A percentile compares a stretch with the other conserved stretches of the same genome.
These are phyloP conservation scores for Capsicum baccatum DNA, from an alignment of 257 asterid species.

Conservation along the genomic window DNA sequence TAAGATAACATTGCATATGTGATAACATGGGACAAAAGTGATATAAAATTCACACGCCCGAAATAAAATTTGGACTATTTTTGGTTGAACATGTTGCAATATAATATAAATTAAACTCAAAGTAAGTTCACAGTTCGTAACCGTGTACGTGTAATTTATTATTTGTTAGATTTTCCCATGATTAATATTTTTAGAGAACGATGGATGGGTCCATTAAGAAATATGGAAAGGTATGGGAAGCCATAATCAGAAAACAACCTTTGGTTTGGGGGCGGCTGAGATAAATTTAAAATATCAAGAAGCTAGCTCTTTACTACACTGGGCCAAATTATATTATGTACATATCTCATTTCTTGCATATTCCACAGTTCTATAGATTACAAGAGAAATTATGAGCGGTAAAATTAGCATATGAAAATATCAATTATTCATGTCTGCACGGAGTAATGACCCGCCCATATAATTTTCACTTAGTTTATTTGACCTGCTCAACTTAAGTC, in stretches of 20 bases:
- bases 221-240: constrained; percentile 23
- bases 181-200: background rate
- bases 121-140: constrained; percentile 7
- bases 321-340: background rate
- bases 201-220: background rate
- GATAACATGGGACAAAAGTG: background rate
- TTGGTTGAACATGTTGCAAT: constrained; percentile 3
- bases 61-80: constrained; percentile 6
- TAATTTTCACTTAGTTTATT: too few relatives aligned
- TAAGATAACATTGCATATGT: constrained; percentile 2
- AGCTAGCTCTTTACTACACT: background rate
- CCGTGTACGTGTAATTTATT: constrained; percentile 8
- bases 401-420: background rate
- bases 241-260: constrained; percentile 7
- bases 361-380: background rate
- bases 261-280: background rate
- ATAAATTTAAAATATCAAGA: background rate
- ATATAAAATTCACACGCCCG: constrained; percentile 16
- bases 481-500: too few relatives aligned
- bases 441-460: too few relatives aligned
- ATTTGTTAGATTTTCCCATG: constrained; percentile 10
- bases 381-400: background rate
- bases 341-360: background rate
- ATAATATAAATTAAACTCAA: background rate
- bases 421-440: background rate